These are phyloP conservation scores for Penicillium turbatum DNA, from an alignment of 495 filamentous ascomycete genomes.

Conservation along the genomic window DNA sequence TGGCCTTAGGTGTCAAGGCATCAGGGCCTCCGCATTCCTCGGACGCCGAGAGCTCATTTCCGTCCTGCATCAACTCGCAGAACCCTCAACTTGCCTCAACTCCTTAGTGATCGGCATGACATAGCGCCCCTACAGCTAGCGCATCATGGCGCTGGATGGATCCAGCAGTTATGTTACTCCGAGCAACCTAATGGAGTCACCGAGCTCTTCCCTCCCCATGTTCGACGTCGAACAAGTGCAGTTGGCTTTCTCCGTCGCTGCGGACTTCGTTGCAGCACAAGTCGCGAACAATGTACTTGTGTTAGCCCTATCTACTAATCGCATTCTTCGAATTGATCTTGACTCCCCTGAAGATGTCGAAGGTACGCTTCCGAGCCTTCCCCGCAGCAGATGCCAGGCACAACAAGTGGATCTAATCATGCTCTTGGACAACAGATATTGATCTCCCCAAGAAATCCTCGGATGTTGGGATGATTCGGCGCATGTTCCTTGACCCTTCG, in stretches of 20 bases:
- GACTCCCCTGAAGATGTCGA: conserved; percentile 93
- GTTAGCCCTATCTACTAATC: conserved; percentile 79
- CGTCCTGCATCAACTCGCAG: conserved; percentile 11
- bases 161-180: conserved; percentile 53
- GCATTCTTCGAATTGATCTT: conserved; percentile 89
- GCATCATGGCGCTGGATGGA: conserved; percentile 52
- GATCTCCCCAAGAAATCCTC: conserved; percentile 91
- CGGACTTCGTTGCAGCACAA: conserved; percentile 93
- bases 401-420: conserved; percentile 13
- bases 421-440: conserved; percentile 60
- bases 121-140: conserved; percentile 30
- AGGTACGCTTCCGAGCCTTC: conserved; percentile 47
- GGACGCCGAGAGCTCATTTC: conserved; percentile 11
- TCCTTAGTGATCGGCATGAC: conserved; percentile 29
- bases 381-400: conserved; percentile 18
- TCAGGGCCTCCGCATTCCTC: conserved; percentile 15
- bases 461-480: conserved; percentile 84
- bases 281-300: conserved; percentile 97
- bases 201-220: conserved; percentile 65
- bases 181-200: conserved; percentile 53
- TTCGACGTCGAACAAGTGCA: conserved; percentile 89
- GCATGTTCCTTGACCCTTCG: conserved; percentile 94
- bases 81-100: conserved; percentile 9
- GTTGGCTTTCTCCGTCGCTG: conserved; percentile 84
- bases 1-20: conserved; percentile 17